These are phyloP conservation scores for Sugiyamaella xylanicola DNA, from an alignment of 1,139 yeast genomes.

Conservation along the genomic window DNA sequence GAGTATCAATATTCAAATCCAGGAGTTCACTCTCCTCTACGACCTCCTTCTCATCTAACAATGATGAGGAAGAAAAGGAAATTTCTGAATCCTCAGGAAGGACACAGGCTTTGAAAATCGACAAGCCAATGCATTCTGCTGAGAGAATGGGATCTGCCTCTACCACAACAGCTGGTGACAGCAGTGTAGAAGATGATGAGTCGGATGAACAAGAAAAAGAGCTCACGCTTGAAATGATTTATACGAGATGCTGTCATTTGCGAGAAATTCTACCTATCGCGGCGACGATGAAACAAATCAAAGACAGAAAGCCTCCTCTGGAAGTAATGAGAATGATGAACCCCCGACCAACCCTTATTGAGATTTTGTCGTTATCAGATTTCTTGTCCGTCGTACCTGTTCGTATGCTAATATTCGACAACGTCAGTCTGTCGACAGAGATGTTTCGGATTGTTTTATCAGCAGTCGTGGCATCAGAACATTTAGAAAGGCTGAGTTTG, in stretches of 20 bases:
- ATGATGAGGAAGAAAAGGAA: constrained; percentile 32
- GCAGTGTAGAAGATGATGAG: constrained; percentile 18
- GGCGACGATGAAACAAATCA: constrained; percentile 82
- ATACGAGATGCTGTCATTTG: constrained; percentile 90
- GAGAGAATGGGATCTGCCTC: constrained; percentile 24
- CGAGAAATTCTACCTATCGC: constrained; percentile 93
- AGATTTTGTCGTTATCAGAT: constrained; percentile 83
- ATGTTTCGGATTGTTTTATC: constrained; percentile 73
- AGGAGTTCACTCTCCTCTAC: constrained; percentile 16
- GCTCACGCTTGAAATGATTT: constrained; percentile 45
- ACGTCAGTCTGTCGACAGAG: constrained; percentile 74
- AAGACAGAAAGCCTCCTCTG: constrained; percentile 72
- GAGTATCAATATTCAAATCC: constrained; percentile 13
- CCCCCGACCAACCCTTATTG: constrained; percentile 89
- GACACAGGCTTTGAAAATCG: constrained; percentile 25
- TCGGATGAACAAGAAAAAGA: constrained; percentile 28
- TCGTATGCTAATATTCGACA: constrained; percentile 76
- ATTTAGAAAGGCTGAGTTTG: constrained; percentile 70
- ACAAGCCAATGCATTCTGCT: constrained; percentile 34
- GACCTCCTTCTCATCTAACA: background rate
- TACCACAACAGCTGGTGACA: constrained; percentile 28
- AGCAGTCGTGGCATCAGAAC: constrained; percentile 58
- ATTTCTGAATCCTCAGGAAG: background rate
- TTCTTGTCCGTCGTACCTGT: constrained; percentile 84
- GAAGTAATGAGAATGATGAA: constrained; percentile 77